Base-by-base conservation (phyloP, 352 stramenopile genomes). In the Elongisporangium prolatum region DNA sequence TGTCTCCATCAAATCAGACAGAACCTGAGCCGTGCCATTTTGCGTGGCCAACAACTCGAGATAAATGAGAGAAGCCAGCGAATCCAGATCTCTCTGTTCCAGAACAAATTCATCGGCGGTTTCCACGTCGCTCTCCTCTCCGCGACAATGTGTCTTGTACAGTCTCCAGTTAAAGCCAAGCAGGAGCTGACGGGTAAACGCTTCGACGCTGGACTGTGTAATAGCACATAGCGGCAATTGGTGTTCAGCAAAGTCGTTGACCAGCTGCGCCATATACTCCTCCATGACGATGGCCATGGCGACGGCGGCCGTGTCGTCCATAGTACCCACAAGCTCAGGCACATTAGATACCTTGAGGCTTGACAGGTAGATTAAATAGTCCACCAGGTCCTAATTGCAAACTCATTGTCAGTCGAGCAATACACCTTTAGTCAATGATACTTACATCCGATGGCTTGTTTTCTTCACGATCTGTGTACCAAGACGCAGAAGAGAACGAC, bases 291-390 rank as follows among this genome's bases (percentile, higher is more conserved):
- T 88, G n/a, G 75, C 75, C 14, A 69, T 56, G 0, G 82, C 82
- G 28, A 91, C 59, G 6, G 86, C 84, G 18, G 86, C 84, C 8
- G 84, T 86, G 52, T 91, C 71, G 37, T 95, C 84, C 48, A 95
- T 74, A n/a, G 71, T 82, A 4, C 86, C 86, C n/a, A 93, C 65
- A 25, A 95, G 72, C 57, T 93, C 86, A 1, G 74, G 70, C 34
- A 88, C 59, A 2, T 79, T 69, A 4, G 68, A 67, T 10, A 68
- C 56, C 65, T 95, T 91, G 21, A 91, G 53, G 58, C 84, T 93
- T 16, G 75, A 63, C 28, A 76, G 64, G 48, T 88, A 77, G 3
- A 93, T 72, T 17, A 92, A 40, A 56, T 79, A 95, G 17, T 95
- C 84, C 0, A 95, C 72, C 16, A 93, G 48, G 17, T 79, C 74